These are phyloP conservation scores for Suhomyces maxii DNA, from an alignment of 1,139 yeast species.

Conservation along the genomic window DNA sequence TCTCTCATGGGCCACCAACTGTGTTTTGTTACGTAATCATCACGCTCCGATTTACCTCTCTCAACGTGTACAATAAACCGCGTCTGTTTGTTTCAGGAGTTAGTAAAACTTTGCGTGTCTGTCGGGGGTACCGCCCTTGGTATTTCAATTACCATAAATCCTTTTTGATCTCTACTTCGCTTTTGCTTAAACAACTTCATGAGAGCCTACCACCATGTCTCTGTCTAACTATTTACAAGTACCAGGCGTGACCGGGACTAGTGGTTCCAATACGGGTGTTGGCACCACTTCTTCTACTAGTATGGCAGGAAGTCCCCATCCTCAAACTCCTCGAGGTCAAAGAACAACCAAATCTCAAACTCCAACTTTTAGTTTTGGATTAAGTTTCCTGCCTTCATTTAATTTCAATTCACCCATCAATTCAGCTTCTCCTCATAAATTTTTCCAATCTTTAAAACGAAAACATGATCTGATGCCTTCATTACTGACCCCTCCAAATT, in stretches of 20 bases:
- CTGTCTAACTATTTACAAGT: slow-evolving; percentile 11
- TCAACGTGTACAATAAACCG: slow-evolving; percentile 9
- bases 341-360: slow-evolving; percentile 17
- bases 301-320: slow-evolving; percentile 17
- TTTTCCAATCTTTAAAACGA: slow-evolving; percentile 21
- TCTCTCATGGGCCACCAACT: no score
- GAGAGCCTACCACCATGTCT: slow-evolving; percentile 5
- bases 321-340: slow-evolving; percentile 32
- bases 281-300: background rate
- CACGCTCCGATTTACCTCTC: background rate
- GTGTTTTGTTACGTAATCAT: background rate
- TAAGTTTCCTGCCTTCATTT: slow-evolving; percentile 48
- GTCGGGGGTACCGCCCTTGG: background rate
- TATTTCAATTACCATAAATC: slow-evolving; percentile 3
- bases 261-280: background rate
- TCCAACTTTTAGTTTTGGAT: slow-evolving; percentile 43
- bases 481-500: slow-evolving; percentile 25
- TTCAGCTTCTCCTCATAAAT: slow-evolving; percentile 39
- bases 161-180: slow-evolving; percentile 1
- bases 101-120: slow-evolving; percentile 10
- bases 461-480: slow-evolving; percentile 9
- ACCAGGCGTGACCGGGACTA: slow-evolving; percentile 3
- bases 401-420: slow-evolving; percentile 40
- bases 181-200: background rate
- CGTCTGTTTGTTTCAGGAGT: slow-evolving; percentile 12